Evolutionary conservation across 495 filamentous ascomycete genomes (phyloP).

Genomic region (Mycothermus thermophilus): DNA sequence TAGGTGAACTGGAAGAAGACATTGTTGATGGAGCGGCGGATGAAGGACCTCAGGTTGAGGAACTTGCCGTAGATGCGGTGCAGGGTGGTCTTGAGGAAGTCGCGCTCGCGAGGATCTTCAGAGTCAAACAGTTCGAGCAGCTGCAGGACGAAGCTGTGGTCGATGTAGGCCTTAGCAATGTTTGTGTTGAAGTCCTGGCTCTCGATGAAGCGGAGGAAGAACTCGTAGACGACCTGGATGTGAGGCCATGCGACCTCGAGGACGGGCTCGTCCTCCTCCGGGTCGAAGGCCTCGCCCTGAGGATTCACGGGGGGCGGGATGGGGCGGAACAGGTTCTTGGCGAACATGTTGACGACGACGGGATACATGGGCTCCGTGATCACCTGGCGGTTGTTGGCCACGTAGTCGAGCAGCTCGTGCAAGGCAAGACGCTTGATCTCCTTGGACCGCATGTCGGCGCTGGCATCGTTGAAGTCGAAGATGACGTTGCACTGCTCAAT

Average conservation of each 20-base stretch:
- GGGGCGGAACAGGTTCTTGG: constrained; percentile 94
- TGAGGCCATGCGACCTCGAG: constrained; percentile 98
- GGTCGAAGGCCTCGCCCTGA: constrained; percentile 95
- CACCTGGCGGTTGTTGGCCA: constrained; percentile 94
- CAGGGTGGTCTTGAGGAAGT: constrained; percentile 95
- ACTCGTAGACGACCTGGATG: constrained; percentile 99
- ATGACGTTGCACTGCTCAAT: constrained; percentile 99
- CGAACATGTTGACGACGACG: constrained; percentile 96
- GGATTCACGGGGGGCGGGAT: constrained; percentile 96
- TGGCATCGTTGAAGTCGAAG: constrained; percentile 98
- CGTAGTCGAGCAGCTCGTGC: constrained; percentile 94
- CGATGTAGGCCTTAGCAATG: constrained; percentile 97
- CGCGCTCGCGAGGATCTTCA: constrained; percentile 90
- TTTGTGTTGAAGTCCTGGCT: constrained; percentile 99
- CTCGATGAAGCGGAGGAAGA: constrained; percentile 97
- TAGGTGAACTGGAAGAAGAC: constrained; percentile 99
- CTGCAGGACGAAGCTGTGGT: constrained; percentile 94
- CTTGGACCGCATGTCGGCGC: constrained; percentile 99
- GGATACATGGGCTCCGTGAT: constrained; percentile 99
- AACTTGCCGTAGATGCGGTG: constrained; percentile 99
- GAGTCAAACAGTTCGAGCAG: constrained; percentile 98
- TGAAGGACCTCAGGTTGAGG: constrained; percentile 92
- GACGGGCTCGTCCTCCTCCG: constrained; percentile 96
- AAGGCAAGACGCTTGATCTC: constrained; percentile 97
- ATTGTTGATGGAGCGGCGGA: constrained; percentile 97